Percentiles rank a stretch among this genome's conserved stretches.
These are phyloP conservation scores for Saturnispora bothae DNA, from an alignment of 805 yeast species.

Conservation along the genomic window DNA sequence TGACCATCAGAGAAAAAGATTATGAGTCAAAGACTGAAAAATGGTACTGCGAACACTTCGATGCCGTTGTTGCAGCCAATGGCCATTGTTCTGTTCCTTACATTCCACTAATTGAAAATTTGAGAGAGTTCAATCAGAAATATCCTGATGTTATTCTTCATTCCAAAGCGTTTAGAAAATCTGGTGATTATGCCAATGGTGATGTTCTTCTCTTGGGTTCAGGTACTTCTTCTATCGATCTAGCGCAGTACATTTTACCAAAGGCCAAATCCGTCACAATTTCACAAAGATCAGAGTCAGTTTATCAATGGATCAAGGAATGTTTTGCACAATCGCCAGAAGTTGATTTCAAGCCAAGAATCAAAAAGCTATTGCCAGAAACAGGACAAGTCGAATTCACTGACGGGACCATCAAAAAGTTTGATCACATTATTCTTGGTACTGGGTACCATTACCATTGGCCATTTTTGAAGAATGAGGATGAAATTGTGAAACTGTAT, in stretches of 20 bases:
- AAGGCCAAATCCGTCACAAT: constrained; percentile 13
- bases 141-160: constrained; percentile 41
- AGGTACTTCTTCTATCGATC: constrained; percentile 32
- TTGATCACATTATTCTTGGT: constrained; percentile 36
- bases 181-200: constrained; percentile 30
- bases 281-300: constrained; percentile 19
- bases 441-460: constrained; percentile 42
- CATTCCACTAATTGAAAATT: constrained; percentile 36
- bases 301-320: constrained; percentile 13
- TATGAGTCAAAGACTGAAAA: constrained; percentile 11
- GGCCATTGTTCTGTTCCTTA: constrained; percentile 51
- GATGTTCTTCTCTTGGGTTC: constrained; percentile 36
- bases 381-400: constrained; percentile 18
- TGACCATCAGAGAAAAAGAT: constrained; percentile 12
- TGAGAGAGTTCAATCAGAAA: constrained; percentile 18
- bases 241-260: constrained; percentile 29
- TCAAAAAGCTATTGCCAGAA: constrained; percentile 12
- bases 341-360: constrained; percentile 15
- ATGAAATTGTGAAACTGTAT: constrained; percentile 11
- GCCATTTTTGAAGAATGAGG: constrained; percentile 26
- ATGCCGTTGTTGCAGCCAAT: constrained; percentile 51
- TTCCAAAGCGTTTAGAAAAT: constrained; percentile 42
- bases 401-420: constrained; percentile 25
- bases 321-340: constrained; percentile 11
- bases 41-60: constrained; percentile 42